Conservation (phyloP, 257 asterid genomes). For the Solanum infundibuliforme region DNA sequence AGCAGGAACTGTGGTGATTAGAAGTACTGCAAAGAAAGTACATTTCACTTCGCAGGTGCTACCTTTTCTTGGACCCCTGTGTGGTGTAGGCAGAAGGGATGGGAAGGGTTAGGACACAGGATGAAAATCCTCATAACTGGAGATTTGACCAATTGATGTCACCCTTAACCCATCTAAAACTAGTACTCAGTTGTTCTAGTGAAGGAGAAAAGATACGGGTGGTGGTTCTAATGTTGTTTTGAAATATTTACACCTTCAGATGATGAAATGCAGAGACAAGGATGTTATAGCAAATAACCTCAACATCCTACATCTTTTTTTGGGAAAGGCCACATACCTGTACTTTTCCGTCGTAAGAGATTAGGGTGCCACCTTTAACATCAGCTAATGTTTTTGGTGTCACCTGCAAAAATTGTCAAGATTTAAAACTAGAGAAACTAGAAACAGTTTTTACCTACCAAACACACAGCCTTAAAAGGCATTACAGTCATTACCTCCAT, state of each 20-base stretch:
- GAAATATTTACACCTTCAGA: background rate
- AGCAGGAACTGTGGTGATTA: background rate
- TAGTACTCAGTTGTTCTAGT: background rate
- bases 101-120: background rate
- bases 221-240: background rate
- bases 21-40: background rate
- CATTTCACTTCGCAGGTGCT: background rate
- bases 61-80: background rate
- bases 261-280: background rate
- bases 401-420: slow-evolving; percentile 44
- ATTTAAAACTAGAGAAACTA: background rate
- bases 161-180: background rate
- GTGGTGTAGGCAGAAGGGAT: background rate
- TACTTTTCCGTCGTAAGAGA: slow-evolving; percentile 89
- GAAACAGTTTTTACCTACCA: background rate
- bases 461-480: background rate
- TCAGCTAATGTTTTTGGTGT: slow-evolving; percentile 98
- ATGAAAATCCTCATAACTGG: background rate
- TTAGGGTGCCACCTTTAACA: slow-evolving; percentile 97
- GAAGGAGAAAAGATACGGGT: background rate
- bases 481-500: slow-evolving; percentile 64
- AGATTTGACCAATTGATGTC: background rate
- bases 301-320: background rate
- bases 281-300: background rate
- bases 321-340: slow-evolving; percentile 37